phyloP scores from a whole-genome alignment of 768 basidiomycete genomes.

The Russula sp. region DNA sequence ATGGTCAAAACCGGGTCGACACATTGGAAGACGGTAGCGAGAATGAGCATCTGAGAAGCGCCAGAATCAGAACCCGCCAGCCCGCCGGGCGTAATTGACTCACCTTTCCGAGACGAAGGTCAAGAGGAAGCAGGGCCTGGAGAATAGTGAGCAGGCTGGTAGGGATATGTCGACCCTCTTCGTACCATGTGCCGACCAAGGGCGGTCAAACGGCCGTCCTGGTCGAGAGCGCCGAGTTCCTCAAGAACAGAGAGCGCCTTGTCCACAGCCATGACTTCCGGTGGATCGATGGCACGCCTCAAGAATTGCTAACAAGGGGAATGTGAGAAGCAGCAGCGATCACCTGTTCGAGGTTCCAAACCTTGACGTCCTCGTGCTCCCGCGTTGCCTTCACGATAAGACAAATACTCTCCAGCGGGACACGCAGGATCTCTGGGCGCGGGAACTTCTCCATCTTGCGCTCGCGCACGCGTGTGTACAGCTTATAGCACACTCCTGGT shows the following conservation, averaged over 20 bases:
- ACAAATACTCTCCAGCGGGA: conserved; percentile 77
- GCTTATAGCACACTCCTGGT: conserved; percentile 80
- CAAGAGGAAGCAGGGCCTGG: conserved; percentile 80
- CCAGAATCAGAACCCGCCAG: not conserved
- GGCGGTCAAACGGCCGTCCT: conserved; percentile 62
- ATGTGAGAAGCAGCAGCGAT: not conserved
- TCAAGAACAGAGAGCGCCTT: conserved; percentile 66
- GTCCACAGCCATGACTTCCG: conserved; percentile 67
- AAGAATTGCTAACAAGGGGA: conserved; percentile 47
- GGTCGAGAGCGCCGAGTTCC: conserved; percentile 72
- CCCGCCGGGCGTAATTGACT: not conserved
- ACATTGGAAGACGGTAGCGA: conserved; percentile 79
- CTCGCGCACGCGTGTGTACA: conserved; percentile 74
- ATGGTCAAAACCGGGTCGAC: conserved; percentile 77
- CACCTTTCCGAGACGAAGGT: conserved; percentile 83
- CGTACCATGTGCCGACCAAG: conserved; percentile 75
- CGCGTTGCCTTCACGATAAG: conserved; percentile 77
- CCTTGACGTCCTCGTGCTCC: conserved; percentile 74
- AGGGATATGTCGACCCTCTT: not conserved
- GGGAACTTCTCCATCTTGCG: conserved; percentile 64
- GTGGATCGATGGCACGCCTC: conserved; percentile 76
- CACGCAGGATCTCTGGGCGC: conserved; percentile 81
- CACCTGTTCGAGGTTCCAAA: conserved; percentile 23
- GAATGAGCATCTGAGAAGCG: conserved; percentile 69
- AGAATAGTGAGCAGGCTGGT: not conserved